Base-by-base conservation (phyloP, 305 asterid genomes). In the Striga hermonthica region DNA sequence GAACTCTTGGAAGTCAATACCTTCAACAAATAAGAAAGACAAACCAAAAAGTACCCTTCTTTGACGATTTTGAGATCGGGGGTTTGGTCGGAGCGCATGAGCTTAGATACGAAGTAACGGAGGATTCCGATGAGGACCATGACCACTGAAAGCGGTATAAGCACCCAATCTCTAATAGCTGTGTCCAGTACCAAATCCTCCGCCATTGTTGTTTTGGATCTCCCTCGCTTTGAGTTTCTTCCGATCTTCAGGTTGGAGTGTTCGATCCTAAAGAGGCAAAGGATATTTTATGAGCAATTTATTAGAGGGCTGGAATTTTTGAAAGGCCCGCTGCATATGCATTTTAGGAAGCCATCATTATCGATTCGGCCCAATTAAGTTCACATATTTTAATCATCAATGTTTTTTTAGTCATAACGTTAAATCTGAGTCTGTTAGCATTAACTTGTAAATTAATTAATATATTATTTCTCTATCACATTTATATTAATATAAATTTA, bases 111-210 rank as follows among this genome's bases (percentile, higher is more conserved):
- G 65, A 89, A 89, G 78, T 89, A 87, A 47, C 98, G 95, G 48
- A 92, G 97, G 15, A 92, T 77, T 64, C 95, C 97, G 65, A 88
- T 88, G 70, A 90, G 85, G 5, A 90, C 98, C 98, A 91, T 91
- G 11, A 91, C 98, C 57, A 88, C 82, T 40, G 96, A 88, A 61
- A 91, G 60, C 0, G 98, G 96, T 65, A 86, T 83, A 81, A 91
- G 64, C 7, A 91, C 96, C 97, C 97, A 91, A 76, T 88, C 88
- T 80, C 97, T 88, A 69, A 88, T 91, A 67, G 98, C 98, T 50
- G 96, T 89, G 60, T 89, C 98, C 81, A 92, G 57, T 12, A 92
- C 97, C 83, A 92, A 79, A 86, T 89, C 98, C 64, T 89, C 98
- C 77, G 93, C 98, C 98, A 92, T 90, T 37, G 75, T 64, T 62